Evolutionary conservation across 2,329 filamentous ascomycete genomes (phyloP).

Genomic region (Phialemoniopsis sp.): DNA sequence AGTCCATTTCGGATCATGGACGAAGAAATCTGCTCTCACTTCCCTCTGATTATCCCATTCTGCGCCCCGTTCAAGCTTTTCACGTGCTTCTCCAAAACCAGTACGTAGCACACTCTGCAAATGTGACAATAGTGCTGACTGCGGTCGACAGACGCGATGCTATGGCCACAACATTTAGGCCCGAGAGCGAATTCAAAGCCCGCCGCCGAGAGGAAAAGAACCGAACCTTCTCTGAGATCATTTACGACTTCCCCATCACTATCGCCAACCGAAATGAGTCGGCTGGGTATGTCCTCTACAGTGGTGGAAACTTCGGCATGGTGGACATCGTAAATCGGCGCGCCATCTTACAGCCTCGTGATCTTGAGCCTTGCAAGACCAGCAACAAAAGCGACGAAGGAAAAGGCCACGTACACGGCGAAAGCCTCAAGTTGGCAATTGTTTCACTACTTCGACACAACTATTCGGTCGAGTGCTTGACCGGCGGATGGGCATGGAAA

Average conservation of each 20-base stretch:
- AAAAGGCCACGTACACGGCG: slow-evolving; percentile 21
- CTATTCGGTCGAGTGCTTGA: slow-evolving; percentile 17
- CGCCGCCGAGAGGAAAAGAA: slow-evolving; percentile 10
- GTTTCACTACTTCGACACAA: slow-evolving; percentile 22
- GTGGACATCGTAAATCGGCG: slow-evolving; percentile 22
- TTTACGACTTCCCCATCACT: slow-evolving; percentile 15
- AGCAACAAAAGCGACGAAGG: slow-evolving; percentile 13
- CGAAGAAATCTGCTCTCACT: too few relatives aligned
- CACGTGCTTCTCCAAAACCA: slow-evolving; percentile 27
- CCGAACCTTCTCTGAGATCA: slow-evolving; percentile 13
- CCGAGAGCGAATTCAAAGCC: slow-evolving; percentile 14
- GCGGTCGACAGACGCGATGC: slow-evolving; percentile 25
- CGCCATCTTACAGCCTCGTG: slow-evolving; percentile 20
- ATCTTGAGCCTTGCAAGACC: slow-evolving; percentile 21
- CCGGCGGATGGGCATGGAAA: slow-evolving; percentile 14
- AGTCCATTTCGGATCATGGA: too few relatives aligned
- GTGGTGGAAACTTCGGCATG: slow-evolving; percentile 13
- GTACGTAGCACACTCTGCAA: too few relatives aligned
- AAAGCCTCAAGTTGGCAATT: slow-evolving; percentile 24
- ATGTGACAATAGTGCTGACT: too few relatives aligned
- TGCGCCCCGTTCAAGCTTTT: slow-evolving; percentile 15
- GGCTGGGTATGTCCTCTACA: slow-evolving; percentile 24
- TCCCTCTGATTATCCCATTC: too few relatives aligned
- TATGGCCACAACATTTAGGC: slow-evolving; percentile 20
- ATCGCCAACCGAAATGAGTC: slow-evolving; percentile 7